A percentile compares a stretch with the other conserved stretches of the same genome.
These are phyloP conservation scores for Chlamydomonas eustigma DNA, from an alignment of 139 green algal genomes.

Conservation along the genomic window DNA sequence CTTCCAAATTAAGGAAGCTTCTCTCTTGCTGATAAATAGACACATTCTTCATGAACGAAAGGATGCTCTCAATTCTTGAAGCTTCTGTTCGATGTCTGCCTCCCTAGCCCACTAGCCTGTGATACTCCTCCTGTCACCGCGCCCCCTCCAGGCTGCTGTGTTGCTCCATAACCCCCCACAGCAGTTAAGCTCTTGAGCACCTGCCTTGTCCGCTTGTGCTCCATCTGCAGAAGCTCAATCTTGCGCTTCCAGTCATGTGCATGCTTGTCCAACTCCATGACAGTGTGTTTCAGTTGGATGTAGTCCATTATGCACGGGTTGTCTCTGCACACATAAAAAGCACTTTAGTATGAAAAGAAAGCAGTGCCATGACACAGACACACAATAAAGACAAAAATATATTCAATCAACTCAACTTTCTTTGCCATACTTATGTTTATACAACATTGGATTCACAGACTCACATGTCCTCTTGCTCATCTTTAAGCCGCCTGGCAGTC, in stretches of 20 bases:
- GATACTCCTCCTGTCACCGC: neutral
- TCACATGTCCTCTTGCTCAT: constrained; percentile 62
- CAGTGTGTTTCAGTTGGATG: constrained; percentile 70
- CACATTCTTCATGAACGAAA: neutral
- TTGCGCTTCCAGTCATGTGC: constrained; percentile 65
- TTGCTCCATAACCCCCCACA: neutral
- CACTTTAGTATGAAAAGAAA: too few relatives aligned
- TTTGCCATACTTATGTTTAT: too few relatives aligned
- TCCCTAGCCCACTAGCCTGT: neutral
- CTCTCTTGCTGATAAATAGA: too few relatives aligned
- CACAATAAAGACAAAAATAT: too few relatives aligned
- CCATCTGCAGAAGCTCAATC: constrained; percentile 65
- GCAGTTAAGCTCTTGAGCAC: neutral
- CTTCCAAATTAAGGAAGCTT: constrained; percentile 1
- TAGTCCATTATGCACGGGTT: constrained; percentile 80
- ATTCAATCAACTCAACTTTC: too few relatives aligned
- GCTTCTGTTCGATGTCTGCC: neutral
- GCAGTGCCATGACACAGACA: too few relatives aligned
- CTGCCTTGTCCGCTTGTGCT: constrained; percentile 31
- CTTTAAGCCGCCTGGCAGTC: constrained; percentile 40
- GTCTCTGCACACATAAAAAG: too few relatives aligned
- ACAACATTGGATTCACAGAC: too few relatives aligned
- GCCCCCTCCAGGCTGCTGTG: neutral
- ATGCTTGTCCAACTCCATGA: constrained; percentile 59
- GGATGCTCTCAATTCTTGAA: neutral